Conservation (phyloP, 2,329 filamentous ascomycete species). For the Talaromyces sp. region DNA sequence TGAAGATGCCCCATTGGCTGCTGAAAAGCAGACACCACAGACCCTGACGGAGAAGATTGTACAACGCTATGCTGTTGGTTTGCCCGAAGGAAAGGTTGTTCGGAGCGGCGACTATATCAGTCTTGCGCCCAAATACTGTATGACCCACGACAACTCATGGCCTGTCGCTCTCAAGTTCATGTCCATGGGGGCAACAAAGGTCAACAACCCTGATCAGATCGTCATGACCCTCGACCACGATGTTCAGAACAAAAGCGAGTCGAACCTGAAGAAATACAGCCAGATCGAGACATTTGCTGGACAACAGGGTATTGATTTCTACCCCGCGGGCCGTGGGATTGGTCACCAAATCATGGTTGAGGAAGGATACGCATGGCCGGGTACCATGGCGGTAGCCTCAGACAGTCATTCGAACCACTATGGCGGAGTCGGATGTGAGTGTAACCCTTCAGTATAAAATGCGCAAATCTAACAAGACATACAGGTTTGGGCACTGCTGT, state of each 20-base stretch:
- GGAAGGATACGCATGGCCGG: conserved; percentile 82
- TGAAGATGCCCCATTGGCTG: too few species aligned
- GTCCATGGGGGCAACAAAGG: conserved; percentile 74
- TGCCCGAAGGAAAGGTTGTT: conserved; percentile 74
- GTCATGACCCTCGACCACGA: conserved; percentile 88
- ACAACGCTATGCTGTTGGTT: conserved; percentile 75
- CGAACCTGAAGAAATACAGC: conserved; percentile 80
- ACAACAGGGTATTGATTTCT: conserved; percentile 76
- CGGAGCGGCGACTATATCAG: conserved; percentile 82
- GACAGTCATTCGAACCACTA: conserved; percentile 77
- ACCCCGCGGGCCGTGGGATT: conserved; percentile 76
- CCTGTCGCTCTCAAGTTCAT: conserved; percentile 79
- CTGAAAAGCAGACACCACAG: conserved; percentile 55
- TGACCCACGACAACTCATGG: conserved; percentile 87
- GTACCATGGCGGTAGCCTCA: conserved; percentile 77
- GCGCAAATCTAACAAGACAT: too few species aligned
- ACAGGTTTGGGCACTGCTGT: conserved; percentile 70
- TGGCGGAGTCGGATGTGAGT: conserved; percentile 68
- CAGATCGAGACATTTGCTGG: conserved; percentile 81
- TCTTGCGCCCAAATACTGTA: conserved; percentile 70
- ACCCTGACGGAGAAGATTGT: conserved; percentile 93
- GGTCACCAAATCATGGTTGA: conserved; percentile 81
- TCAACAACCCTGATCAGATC: conserved; percentile 72
- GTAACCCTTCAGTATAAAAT: too few species aligned
- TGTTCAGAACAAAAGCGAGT: conserved; percentile 77